Evolutionary conservation across 148 eudicot species (phyloP).

Genomic region (Selenicereus undatus): DNA sequence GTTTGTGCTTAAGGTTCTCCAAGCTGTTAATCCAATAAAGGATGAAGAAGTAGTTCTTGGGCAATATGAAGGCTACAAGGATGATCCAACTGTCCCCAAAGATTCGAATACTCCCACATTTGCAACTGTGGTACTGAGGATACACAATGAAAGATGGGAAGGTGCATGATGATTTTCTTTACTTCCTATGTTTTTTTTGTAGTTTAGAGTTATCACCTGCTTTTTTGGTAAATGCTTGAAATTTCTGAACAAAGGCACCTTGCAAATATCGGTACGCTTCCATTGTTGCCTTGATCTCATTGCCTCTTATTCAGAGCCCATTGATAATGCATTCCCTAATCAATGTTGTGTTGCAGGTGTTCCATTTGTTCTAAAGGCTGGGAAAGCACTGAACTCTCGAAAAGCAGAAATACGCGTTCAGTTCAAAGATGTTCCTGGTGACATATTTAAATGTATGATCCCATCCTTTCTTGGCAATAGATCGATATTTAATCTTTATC

Average conservation of each 20-base stretch:
- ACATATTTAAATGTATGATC: slow-evolving; percentile 78
- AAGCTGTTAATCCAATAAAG: slow-evolving; percentile 61
- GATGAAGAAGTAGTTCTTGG: slow-evolving; percentile 95
- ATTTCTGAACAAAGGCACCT: neutral
- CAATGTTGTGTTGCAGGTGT: slow-evolving; percentile 59
- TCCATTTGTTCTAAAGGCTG: slow-evolving; percentile 92
- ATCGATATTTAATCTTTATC: neutral
- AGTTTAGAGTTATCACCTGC: neutral
- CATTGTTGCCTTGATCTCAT: neutral
- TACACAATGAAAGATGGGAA: slow-evolving; percentile 99
- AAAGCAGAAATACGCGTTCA: slow-evolving; percentile 97
- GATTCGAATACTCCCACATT: slow-evolving; percentile 91
- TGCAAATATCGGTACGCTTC: neutral
- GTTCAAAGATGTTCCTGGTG: slow-evolving; percentile 96
- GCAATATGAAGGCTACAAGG: slow-evolving; percentile 85
- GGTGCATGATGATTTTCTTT: slow-evolving; percentile 33
- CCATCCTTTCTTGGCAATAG: neutral
- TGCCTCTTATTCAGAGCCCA: neutral
- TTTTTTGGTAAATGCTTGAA: slow-evolving; percentile 5
- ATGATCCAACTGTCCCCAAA: slow-evolving; percentile 89
- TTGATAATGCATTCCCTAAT: slow-evolving; percentile 12
- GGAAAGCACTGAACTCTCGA: slow-evolving; percentile 80
- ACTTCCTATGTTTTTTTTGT: neutral
- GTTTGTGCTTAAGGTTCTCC: slow-evolving; percentile 59
- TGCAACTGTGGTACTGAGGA: slow-evolving; percentile 71